Evolutionary conservation across 331 rosid species (phyloP).

Genomic region (Rosa hybrid): DNA sequence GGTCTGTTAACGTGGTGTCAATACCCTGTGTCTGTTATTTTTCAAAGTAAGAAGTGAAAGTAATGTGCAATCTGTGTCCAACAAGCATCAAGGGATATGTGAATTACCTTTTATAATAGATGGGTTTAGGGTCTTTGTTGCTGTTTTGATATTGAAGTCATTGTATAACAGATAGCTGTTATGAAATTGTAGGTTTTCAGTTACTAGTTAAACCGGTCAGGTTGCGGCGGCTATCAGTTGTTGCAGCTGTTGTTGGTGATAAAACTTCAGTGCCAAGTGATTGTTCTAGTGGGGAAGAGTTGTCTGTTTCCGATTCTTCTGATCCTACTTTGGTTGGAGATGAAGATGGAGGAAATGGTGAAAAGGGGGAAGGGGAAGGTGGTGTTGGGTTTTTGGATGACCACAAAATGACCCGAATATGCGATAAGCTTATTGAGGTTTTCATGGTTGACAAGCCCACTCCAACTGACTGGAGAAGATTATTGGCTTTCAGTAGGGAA

Average conservation of each 20-base stretch:
- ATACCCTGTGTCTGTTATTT: neutral
- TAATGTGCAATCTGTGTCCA: neutral
- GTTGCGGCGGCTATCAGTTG: constrained; percentile 23
- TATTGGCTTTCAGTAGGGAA: constrained; percentile 82
- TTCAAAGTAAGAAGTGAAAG: neutral
- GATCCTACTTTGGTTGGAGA: no score
- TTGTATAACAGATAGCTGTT: constrained; percentile 6
- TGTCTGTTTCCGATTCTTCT: constrained; percentile 20
- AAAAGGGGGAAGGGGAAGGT: constrained; percentile 22
- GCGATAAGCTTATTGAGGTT: constrained; percentile 84
- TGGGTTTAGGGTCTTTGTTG: neutral
- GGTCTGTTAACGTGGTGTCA: neutral
- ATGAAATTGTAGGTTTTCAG: constrained; percentile 36
- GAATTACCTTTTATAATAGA: neutral
- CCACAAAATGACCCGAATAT: constrained; percentile 48
- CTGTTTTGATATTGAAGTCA: neutral
- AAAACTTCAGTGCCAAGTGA: constrained; percentile 24
- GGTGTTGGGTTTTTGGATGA: constrained; percentile 41
- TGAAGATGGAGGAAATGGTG: constrained; percentile 21
- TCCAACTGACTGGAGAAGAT: constrained; percentile 81
- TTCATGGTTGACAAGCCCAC: constrained; percentile 90
- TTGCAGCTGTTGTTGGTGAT: constrained; percentile 31
- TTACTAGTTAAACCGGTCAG: constrained; percentile 34
- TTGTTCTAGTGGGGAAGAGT: constrained; percentile 29
- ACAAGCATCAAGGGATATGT: neutral